phyloP scores from a whole-genome alignment of 2,329 filamentous ascomycete species.

The Trematosphaeria pertusa region DNA sequence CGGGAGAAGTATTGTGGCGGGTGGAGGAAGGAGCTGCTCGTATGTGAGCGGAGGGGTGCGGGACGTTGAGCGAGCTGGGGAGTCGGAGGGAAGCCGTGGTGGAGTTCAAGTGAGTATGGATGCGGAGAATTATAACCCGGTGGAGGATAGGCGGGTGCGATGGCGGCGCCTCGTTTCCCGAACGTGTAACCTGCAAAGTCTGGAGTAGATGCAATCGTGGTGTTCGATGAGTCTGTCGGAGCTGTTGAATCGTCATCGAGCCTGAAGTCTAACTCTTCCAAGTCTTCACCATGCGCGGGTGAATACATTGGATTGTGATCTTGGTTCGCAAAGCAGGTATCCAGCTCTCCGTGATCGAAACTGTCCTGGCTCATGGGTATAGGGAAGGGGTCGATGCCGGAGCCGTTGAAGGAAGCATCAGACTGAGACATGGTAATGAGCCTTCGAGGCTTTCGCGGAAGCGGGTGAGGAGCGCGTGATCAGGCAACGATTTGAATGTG shows the following conservation, averaged over 20 bases:
- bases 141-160: slow-evolving; percentile 15
- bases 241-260: slow-evolving; percentile 7
- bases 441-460: too few relatives aligned
- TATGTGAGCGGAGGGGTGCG: slow-evolving; percentile 8
- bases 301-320: slow-evolving; percentile 8
- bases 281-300: slow-evolving; percentile 10
- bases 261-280: slow-evolving; percentile 14
- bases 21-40: slow-evolving; percentile 9
- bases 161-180: not conserved
- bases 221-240: slow-evolving; percentile 5
- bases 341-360: slow-evolving; percentile 17
- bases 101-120: slow-evolving; percentile 23
- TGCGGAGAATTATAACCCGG: slow-evolving; percentile 21
- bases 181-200: slow-evolving; percentile 21
- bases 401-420: slow-evolving; percentile 13
- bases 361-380: too few relatives aligned
- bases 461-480: not conserved
- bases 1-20: slow-evolving; percentile 8
- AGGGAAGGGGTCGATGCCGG: slow-evolving; percentile 1
- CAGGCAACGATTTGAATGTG: slow-evolving; percentile 2
- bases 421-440: slow-evolving; percentile 28
- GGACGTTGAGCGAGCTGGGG: slow-evolving; percentile 8
- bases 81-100: slow-evolving; percentile 13
- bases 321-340: slow-evolving; percentile 17
- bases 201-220: slow-evolving; percentile 19